Evolutionary conservation across 2,329 filamentous ascomycete species (phyloP).

Genomic region (Ophiocordyceps camponoti-saundersi): DNA sequence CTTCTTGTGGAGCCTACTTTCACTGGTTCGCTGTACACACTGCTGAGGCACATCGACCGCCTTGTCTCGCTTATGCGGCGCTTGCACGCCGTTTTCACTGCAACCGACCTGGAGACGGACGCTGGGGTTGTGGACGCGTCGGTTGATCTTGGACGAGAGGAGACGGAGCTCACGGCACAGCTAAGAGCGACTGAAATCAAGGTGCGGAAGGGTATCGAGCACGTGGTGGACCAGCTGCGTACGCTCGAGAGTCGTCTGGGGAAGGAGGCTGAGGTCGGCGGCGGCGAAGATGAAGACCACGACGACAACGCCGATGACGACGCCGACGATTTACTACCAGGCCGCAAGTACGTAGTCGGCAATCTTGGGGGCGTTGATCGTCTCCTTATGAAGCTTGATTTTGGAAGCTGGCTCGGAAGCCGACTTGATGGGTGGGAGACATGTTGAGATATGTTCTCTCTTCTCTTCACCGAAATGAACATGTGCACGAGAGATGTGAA

Average conservation of each 20-base stretch:
- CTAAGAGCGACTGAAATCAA: conserved; percentile 45
- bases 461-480: too few relatives aligned
- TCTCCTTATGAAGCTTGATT: conserved; percentile 81
- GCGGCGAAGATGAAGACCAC: conserved; percentile 22
- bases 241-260: conserved; percentile 24
- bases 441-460: neutral
- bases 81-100: conserved; percentile 59
- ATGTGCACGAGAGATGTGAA: neutral
- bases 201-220: conserved; percentile 51
- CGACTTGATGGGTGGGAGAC: conserved; percentile 7
- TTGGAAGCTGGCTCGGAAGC: conserved; percentile 37
- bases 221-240: conserved; percentile 41
- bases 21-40: conserved; percentile 45
- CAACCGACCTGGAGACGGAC: conserved; percentile 66
- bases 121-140: conserved; percentile 66
- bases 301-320: conserved; percentile 11
- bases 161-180: conserved; percentile 46
- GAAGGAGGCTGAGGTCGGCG: conserved; percentile 28
- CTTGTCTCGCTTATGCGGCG: conserved; percentile 63
- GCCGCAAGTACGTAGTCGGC: conserved; percentile 43
- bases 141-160: conserved; percentile 55
- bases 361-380: conserved; percentile 68
- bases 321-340: conserved; percentile 21
- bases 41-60: conserved; percentile 63
- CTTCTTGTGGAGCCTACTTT: conserved; percentile 48